Base-by-base conservation (phyloP, 164 flowering plant genomes). In the Tetrastigma voinierianum region DNA sequence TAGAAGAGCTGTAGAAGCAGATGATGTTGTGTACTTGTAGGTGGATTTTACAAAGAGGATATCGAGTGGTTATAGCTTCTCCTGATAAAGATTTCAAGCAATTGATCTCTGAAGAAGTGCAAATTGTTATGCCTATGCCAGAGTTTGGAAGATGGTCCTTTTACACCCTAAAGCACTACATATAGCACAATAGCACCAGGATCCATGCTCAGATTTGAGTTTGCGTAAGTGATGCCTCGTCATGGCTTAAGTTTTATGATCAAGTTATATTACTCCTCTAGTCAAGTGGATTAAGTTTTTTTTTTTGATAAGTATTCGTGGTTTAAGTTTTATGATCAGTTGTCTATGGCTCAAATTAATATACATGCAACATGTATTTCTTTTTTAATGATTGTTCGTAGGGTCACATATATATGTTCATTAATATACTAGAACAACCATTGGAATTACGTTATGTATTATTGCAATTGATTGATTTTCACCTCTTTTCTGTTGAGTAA, bases 71-170 rank as follows among this genome's bases (percentile, higher is more conserved):
- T 44, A 80, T 95, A 71, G 99, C 93, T 48, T 95, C 99, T 24
- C 99, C 96, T 56, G 99, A 92, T 78, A 95, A 95, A 81, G 99
- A 95, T 80, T 95, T 95, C 74, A 92, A 87, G 85, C 99, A 95
- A 74, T 72, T 95, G 74, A 82, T 95, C 72, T 89, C 97, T 65
- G 96, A 92, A 67, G 87, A 89, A 77, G 96, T 95, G 49, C 97
- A 92, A 72, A 74, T 95, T 60, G 97, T 89, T 49, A 84, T 89
- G 77, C 99, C 98, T 54, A 59, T 87, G 77, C 80, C 84, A 52
- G 96, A 90, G 58, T 75, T 95, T 13, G 70, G 79, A 2, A 78
- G 97, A 65, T 95, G 99, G 97, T 95, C 97, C 12, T 95, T 92
- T 73, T 95, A 92, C 75, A 90, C 99, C 47, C 46, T 86, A 23